Conservation (phyloP, 148 eudicot species). For the Vaccinium macrocarpon region DNA sequence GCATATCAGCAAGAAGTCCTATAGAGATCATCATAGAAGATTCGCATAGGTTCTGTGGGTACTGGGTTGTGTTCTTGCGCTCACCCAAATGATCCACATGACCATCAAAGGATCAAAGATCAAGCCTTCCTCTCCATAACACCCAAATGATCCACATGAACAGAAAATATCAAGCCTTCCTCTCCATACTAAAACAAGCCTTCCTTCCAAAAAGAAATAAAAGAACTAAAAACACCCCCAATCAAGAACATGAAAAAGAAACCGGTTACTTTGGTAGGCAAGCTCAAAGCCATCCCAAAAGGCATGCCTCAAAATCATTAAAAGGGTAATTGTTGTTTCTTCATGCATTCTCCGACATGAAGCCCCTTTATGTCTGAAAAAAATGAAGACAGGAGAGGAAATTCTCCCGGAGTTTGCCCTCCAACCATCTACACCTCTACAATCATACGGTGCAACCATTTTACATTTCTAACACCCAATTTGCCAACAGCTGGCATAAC, state of each 20-base stretch:
- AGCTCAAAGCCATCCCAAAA: not conserved
- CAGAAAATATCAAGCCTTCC: not conserved
- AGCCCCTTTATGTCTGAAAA: not conserved
- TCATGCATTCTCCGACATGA: not conserved
- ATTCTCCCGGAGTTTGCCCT: not conserved
- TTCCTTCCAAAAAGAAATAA: not conserved
- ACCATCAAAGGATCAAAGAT: not conserved
- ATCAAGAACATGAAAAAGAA: not conserved
- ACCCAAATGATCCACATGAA: not conserved
- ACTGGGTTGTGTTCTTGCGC: not conserved
- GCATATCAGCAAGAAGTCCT: not conserved
- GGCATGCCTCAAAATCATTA: not conserved
- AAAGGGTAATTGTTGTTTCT: not conserved
- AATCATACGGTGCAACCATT: not conserved
- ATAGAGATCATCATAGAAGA: not conserved
- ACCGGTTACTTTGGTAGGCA: not conserved
- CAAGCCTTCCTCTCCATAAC: not conserved
- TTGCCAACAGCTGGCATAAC: not conserved
- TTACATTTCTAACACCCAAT: not conserved
- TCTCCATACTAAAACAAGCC: not conserved
- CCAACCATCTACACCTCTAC: conserved; percentile 1
- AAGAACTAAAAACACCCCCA: not conserved
- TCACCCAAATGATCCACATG: not conserved
- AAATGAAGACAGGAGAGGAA: not conserved
- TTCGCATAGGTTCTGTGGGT: not conserved